phyloP scores from a whole-genome alignment of 1,284 basidiomycete genomes.

The Austroboletus olivaceoglutinosus region DNA sequence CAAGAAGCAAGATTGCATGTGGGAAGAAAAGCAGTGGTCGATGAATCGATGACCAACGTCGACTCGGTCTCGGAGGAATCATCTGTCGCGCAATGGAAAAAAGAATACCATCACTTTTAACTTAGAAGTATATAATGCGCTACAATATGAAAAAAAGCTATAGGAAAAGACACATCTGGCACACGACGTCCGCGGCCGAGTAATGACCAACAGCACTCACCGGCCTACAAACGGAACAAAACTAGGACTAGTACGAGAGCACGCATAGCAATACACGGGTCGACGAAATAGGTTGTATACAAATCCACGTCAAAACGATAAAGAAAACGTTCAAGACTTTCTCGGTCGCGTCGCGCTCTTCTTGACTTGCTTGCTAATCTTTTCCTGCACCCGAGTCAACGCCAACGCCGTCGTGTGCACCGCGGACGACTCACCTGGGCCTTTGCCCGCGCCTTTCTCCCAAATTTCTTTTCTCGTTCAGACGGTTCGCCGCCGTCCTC shows the following conservation, averaged over 20 bases:
- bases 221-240: background rate
- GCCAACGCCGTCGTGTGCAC: background rate
- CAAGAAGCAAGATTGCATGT: too few species aligned
- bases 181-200: too few species aligned
- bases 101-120: too few species aligned
- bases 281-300: too few species aligned
- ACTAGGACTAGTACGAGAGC: background rate
- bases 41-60: too few species aligned
- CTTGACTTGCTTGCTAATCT: constrained; percentile 30
- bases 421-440: constrained; percentile 39
- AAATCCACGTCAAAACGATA: too few species aligned
- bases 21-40: too few species aligned
- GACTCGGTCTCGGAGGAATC: too few species aligned
- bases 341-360: constrained; percentile 21
- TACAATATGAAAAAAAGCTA: too few species aligned
- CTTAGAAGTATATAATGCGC: too few species aligned
- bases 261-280: background rate
- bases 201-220: background rate
- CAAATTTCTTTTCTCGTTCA: constrained; percentile 32
- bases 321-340: constrained; percentile 23
- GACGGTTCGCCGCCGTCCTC: constrained; percentile 33
- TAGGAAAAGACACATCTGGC: too few species aligned
- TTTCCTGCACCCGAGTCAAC: constrained; percentile 23
- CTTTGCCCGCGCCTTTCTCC: constrained; percentile 42
- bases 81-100: too few species aligned